Evolutionary conservation across 805 yeast species (phyloP).

Genomic region (Pichia pseudocactophila): DNA sequence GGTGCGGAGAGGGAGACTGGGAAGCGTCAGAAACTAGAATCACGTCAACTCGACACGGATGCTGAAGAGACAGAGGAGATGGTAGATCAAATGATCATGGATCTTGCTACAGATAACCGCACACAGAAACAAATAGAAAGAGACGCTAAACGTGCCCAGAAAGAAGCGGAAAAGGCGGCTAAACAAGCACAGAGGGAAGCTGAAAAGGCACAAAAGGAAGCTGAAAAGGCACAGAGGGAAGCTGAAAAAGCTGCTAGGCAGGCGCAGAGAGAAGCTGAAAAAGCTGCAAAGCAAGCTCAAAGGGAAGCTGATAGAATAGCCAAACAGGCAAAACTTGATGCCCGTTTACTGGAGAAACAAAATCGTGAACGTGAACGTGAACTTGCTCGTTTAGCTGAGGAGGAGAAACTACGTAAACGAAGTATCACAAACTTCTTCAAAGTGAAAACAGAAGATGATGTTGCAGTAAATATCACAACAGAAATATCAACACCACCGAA

Average conservation of each 20-base stretch:
- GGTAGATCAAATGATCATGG: neutral
- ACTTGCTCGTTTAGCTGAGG: conserved; percentile 8
- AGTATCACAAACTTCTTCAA: conserved; percentile 29
- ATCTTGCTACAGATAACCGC: neutral
- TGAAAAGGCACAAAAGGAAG: neutral
- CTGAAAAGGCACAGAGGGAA: conserved; percentile 2
- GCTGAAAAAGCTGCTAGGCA: neutral
- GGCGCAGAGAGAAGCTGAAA: conserved; percentile 5
- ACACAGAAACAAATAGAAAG: neutral
- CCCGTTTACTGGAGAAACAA: neutral
- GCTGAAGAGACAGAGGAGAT: neutral
- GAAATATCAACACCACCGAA: neutral
- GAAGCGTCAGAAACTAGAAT: neutral
- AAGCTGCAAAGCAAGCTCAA: neutral
- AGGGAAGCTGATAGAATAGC: conserved; percentile 5
- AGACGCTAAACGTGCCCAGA: neutral
- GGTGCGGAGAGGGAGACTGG: conserved; percentile 3
- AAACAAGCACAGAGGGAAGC: neutral
- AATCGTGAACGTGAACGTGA: conserved; percentile 10
- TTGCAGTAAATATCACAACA: neutral
- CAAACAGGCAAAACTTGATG: conserved; percentile 11
- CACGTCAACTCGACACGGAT: neutral
- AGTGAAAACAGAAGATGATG: conserved; percentile 9
- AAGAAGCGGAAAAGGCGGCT: neutral
- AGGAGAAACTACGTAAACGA: conserved; percentile 20